Evolutionary conservation across 441 rosid genomes (phyloP).

Genomic region (Adansonia gregorii): DNA sequence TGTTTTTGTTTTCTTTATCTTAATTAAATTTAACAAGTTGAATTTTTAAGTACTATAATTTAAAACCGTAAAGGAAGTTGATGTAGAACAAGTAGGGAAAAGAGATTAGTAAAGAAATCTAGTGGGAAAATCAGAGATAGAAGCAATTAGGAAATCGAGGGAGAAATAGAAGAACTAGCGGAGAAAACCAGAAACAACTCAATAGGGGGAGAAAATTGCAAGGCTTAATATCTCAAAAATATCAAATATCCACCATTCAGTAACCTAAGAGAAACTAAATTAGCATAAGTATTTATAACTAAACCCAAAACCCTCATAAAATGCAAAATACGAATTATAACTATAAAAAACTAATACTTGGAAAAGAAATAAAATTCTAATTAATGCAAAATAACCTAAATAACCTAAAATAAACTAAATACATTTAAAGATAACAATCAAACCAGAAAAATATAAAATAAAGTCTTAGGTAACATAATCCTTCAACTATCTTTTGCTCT

Average conservation of each 20-base stretch:
- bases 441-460: not conserved
- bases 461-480: not conserved
- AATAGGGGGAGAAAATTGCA: not conserved
- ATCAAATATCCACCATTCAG: not conserved
- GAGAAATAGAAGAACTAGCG: not conserved
- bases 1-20: conserved; percentile 13
- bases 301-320: not conserved
- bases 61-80: not conserved
- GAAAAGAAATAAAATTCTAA: not conserved
- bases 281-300: not conserved
- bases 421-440: not conserved
- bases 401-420: not conserved
- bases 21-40: conserved; percentile 6
- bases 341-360: not conserved
- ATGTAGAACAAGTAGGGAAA: conserved; percentile 1
- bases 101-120: not conserved
- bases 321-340: not conserved
- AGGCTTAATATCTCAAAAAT: not conserved
- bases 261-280: not conserved
- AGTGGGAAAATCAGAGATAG: not conserved
- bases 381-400: not conserved
- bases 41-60: not conserved
- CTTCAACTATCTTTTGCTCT: not conserved
- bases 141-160: not conserved
- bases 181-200: conserved; percentile 1